Percentiles rank a stretch among this genome's conserved stretches.
Conservation (phyloP, 2,329 filamentous ascomycete species). For the Fonsecaea nubica region DNA sequence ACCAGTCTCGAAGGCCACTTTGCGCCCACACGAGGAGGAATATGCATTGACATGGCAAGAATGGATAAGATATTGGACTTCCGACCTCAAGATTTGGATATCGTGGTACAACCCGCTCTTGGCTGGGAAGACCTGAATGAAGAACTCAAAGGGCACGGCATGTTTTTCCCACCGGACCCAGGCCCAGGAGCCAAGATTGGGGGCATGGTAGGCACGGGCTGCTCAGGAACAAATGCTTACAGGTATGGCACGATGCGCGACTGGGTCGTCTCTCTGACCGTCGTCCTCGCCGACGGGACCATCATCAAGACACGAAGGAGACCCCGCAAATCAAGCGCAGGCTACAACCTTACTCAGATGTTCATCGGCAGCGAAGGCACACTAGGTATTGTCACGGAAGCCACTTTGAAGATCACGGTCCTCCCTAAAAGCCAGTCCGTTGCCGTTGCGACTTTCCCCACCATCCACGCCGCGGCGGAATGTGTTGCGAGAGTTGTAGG, state of each 20-base stretch:
- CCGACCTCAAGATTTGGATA: slow-evolving; percentile 78
- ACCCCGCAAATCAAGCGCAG: slow-evolving; percentile 86
- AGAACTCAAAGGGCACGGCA: slow-evolving; percentile 70
- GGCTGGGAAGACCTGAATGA: slow-evolving; percentile 89
- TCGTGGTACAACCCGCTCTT: slow-evolving; percentile 78
- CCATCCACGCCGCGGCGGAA: slow-evolving; percentile 73
- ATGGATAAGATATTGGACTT: slow-evolving; percentile 83
- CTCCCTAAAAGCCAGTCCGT: slow-evolving; percentile 80
- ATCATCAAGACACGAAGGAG: slow-evolving; percentile 87
- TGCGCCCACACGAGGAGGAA: slow-evolving; percentile 78
- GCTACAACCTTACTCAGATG: slow-evolving; percentile 87
- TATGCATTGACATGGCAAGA: slow-evolving; percentile 82
- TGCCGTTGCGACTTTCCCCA: slow-evolving; percentile 72
- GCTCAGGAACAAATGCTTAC: slow-evolving; percentile 83
- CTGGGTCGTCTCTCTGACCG: slow-evolving; percentile 86
- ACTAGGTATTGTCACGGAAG: slow-evolving; percentile 88
- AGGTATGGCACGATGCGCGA: slow-evolving; percentile 94
- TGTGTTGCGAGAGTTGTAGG: slow-evolving; percentile 82
- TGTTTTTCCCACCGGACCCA: slow-evolving; percentile 93
- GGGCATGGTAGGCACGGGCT: slow-evolving; percentile 64
- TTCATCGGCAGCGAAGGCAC: slow-evolving; percentile 94
- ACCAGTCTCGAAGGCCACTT: slow-evolving; percentile 91
- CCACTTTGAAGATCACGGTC: slow-evolving; percentile 83
- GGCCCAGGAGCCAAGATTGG: slow-evolving; percentile 92
- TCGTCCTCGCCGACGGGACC: slow-evolving; percentile 88